phyloP scores from a whole-genome alignment of 345 rosid species.

The Aquilaria yunnanensis region DNA sequence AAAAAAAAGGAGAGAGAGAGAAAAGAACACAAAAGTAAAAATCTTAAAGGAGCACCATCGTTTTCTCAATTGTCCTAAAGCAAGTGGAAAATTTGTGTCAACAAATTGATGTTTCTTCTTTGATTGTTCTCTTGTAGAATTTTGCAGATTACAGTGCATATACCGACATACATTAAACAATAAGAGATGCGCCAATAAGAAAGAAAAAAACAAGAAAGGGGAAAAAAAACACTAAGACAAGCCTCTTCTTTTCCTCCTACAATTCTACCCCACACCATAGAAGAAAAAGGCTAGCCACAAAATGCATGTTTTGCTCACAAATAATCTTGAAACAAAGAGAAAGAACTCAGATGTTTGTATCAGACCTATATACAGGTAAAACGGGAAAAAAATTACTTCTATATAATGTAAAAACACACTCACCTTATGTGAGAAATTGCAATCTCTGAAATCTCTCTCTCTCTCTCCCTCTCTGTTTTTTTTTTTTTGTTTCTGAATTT shows the following conservation, averaged over 20 bases:
- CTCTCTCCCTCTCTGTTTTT: background rate
- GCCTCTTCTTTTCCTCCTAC: conserved; percentile 32
- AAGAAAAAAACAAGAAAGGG: conserved; percentile 15
- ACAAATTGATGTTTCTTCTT: conserved; percentile 11
- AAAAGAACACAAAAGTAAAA: conserved; percentile 9
- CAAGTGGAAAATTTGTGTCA: conserved; percentile 4
- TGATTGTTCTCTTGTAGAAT: conserved; percentile 26
- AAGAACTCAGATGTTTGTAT: conserved; percentile 18
- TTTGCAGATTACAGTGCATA: conserved; percentile 20
- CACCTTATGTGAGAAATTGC: conserved; percentile 24
- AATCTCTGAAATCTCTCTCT: background rate
- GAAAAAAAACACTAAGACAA: conserved; percentile 16
- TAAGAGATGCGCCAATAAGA: conserved; percentile 8
- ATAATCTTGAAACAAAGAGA: conserved; percentile 9
- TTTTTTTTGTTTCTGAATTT: background rate
- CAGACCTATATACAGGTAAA: conserved; percentile 21
- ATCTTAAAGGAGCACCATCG: background rate
- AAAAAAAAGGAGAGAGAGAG: conserved; percentile 6
- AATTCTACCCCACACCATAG: conserved; percentile 27
- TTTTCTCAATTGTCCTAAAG: background rate
- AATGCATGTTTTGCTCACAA: conserved; percentile 13
- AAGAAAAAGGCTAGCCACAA: conserved; percentile 1
- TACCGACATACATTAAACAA: background rate
- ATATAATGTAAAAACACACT: conserved; percentile 2
- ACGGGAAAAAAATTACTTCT: conserved; percentile 4